Evolutionary conservation across 805 yeast species (phyloP), one percentile per base, ranked within the genome.

Genomic region (Schizosaccharomyces octosporus): DNA sequence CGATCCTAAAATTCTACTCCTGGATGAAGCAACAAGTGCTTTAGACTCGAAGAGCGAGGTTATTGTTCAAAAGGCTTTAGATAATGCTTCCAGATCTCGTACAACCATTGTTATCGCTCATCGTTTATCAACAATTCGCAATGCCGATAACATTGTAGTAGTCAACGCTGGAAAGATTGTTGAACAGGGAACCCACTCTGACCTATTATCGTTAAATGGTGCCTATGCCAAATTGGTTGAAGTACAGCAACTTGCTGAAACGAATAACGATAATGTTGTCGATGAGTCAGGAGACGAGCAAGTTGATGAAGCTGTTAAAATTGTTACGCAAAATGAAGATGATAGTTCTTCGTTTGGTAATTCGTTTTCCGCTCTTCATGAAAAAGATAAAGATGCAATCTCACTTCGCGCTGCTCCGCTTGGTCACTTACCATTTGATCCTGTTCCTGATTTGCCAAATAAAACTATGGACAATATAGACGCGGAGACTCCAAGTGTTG

Each of bases 1-100:
- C 48, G 72, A 78, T 32, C 86, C 86, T 3, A 72, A 75, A 42
- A 73, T 82, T 11, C 70, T 81, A 58, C 73, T 81, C 9, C 69
- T 81, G 59, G 86, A 81, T 66, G 86, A 82, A 67, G 85, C 85
- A 4, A 81, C 85, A 0, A 79, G 84, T 7, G 85, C 85, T 0
- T 71, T 82, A 55, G 85, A 81, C 67, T 77, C 83, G 5, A 76
- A 77, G 59, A 77, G 80, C 64, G 85, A 81, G 66, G 81, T 80
- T 63, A 74, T 80, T 6, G 83, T 81, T 43, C 78, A 79, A 73
- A 72, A 72, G 36, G 81, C 82, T 42, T 70, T 81, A 62, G 67
- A 69, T 59, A 64, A 66, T 13, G 70, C 69, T 13, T 59, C 70
- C 17, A 63, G 64, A 62, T 63, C 66, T 42, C 61, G 71, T 7